A percentile compares a stretch with the other conserved stretches of the same genome.
These are phyloP conservation scores for Trametes pubescens DNA, from an alignment of 1,284 basidiomycete species.

Conservation along the genomic window DNA sequence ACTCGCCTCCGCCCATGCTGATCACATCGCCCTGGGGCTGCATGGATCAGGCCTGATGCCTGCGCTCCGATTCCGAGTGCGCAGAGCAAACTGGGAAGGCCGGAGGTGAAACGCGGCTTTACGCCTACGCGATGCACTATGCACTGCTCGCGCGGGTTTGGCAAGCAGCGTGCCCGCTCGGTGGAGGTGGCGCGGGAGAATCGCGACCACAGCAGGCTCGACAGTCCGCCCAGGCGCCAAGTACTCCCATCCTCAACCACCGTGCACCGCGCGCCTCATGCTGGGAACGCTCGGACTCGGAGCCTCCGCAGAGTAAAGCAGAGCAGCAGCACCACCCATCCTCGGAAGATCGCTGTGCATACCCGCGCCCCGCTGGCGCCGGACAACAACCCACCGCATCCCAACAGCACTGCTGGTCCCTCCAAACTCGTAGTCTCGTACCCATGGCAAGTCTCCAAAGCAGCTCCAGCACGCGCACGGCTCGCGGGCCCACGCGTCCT, in stretches of 20 bases:
- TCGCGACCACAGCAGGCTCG: neutral
- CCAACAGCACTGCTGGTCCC: no score
- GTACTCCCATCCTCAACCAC: no score
- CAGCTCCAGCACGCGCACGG: neutral
- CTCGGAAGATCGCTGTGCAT: slow-evolving; percentile 12
- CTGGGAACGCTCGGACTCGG: neutral
- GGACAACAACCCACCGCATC: neutral
- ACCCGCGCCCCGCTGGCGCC: neutral
- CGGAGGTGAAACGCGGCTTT: neutral
- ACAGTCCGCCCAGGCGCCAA: slow-evolving; percentile 8
- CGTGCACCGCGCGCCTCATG: neutral
- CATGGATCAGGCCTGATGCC: neutral
- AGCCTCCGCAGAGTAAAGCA: neutral
- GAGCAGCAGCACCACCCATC: neutral
- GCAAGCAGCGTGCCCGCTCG: neutral
- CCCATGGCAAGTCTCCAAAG: neutral
- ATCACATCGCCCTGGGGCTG: neutral
- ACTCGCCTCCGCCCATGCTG: slow-evolving; percentile 10
- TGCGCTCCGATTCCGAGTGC: neutral
- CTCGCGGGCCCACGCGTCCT: neutral
- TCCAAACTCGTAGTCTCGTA: neutral
- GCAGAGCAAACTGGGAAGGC: neutral
- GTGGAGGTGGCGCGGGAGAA: slow-evolving; percentile 1
- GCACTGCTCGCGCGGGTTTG: neutral
- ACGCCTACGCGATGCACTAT: neutral